phyloP scores from a whole-genome alignment of 768 basidiomycete species.

The Rhodosporidiobolus sp. region DNA sequence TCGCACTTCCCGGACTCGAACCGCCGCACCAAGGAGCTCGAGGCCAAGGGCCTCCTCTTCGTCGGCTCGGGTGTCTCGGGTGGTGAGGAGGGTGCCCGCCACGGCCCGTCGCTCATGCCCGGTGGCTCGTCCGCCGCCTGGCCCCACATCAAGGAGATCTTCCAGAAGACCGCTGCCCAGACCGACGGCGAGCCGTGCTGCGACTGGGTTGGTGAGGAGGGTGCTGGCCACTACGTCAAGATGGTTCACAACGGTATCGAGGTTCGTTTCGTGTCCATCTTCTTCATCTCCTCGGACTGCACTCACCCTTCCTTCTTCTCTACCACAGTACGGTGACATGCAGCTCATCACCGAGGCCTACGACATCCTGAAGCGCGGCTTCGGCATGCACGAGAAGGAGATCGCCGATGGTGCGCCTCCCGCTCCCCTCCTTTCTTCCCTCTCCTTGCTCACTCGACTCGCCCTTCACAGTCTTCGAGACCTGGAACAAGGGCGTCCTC shows the following conservation, averaged over 20 bases:
- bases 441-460: too few species aligned
- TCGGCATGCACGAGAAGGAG: slow-evolving; percentile 78
- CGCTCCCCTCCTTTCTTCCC: too few species aligned
- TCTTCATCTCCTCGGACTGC: too few species aligned
- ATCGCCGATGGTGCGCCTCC: slow-evolving; percentile 61
- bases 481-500: slow-evolving; percentile 97
- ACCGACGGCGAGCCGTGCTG: slow-evolving; percentile 91
- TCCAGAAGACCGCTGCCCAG: slow-evolving; percentile 96
- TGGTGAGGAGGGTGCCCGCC: slow-evolving; percentile 95
- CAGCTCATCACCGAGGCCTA: slow-evolving; percentile 98
- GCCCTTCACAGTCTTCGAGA: slow-evolving; percentile 66
- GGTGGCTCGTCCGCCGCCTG: slow-evolving; percentile 92
- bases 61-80: slow-evolving; percentile 99
- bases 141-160: slow-evolving; percentile 96
- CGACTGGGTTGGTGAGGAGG: slow-evolving; percentile 98
- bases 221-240: slow-evolving; percentile 72
- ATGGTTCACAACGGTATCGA: slow-evolving; percentile 99
- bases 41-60: slow-evolving; percentile 89
- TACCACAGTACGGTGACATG: slow-evolving; percentile 68
- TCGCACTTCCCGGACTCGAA: slow-evolving; percentile 98
- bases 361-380: slow-evolving; percentile 95
- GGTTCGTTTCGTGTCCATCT: slow-evolving; percentile 28
- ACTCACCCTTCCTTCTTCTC: not conserved
- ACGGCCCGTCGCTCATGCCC: slow-evolving; percentile 98
- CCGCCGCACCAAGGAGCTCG: slow-evolving; percentile 87